Conservation (phyloP, 371 early-diverging fungal species). For the Mortierella sp. region DNA sequence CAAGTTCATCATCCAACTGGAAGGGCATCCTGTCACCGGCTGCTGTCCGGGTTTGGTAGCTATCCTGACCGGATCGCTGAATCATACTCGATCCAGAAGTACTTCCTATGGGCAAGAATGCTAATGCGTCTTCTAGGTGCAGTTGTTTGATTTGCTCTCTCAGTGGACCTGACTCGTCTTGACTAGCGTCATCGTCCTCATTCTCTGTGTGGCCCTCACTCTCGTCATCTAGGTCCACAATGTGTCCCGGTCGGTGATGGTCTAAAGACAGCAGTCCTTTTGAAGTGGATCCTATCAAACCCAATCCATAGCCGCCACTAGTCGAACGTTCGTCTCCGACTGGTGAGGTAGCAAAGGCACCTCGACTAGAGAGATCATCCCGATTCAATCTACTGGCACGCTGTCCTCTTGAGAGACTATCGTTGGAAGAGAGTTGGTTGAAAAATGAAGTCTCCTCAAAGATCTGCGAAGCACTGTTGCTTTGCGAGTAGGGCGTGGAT, state of each 20-base stretch:
- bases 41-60: conserved; percentile 22
- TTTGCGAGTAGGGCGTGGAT: conserved; percentile 48
- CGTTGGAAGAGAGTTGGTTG: conserved; percentile 49
- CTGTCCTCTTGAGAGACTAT: conserved; percentile 30
- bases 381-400: conserved; percentile 5
- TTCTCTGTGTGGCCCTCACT: conserved; percentile 25
- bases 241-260: not conserved
- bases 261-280: not conserved
- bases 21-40: conserved; percentile 49
- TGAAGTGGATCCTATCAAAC: not conserved
- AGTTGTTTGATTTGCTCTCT: conserved; percentile 49
- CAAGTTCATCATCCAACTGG: conserved; percentile 45
- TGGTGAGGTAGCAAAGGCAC: conserved; percentile 1
- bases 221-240: conserved; percentile 16
- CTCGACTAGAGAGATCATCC: conserved; percentile 5
- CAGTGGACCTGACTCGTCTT: conserved; percentile 43
- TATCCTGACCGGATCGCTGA: conserved; percentile 5
- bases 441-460: conserved; percentile 53
- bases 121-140: conserved; percentile 42
- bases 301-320: not conserved
- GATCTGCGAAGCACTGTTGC: conserved; percentile 49
- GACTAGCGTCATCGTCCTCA: conserved; percentile 50
- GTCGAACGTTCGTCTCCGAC: too few relatives aligned
- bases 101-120: conserved; percentile 44
- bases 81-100: conserved; percentile 24